Base-by-base conservation (phyloP, 306 rosid species). In the Cucurbita argyrosperma region DNA sequence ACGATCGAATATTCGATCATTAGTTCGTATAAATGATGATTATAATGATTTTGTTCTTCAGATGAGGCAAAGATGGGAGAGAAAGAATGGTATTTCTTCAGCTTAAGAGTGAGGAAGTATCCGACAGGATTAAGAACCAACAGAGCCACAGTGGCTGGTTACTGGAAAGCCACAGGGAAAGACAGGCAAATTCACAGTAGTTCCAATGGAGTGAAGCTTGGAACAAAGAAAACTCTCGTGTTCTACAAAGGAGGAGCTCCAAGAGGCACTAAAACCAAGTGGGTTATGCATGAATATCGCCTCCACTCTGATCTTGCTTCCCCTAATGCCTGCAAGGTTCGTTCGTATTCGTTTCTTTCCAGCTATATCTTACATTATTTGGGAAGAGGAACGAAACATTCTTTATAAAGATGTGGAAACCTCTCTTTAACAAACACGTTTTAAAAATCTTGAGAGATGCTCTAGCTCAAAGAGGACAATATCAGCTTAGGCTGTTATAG, bases 221-320 rank as follows among this genome's bases (percentile, higher is more conserved):
- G 79, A 52, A 76, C 47, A 1, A 64, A 64, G n/a, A 76, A 76
- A 61, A 74, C 71, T 0, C 58, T 74, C 9, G 77, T 74, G 0
- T 74, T 74, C 18, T 74, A 74, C 13, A 57, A 57, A 59, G 77
- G 77, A 10, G 67, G 71, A 23, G 77, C 77, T 2, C 77, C 71
- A 0, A 66, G 46, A 3, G 77, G 77, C 11, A 7, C 18, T 26
- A 59, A 74, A 49, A 74, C 77, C 46, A 59, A 47, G 61, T 74
- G 77, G 77, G 77, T 74, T n/a, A 45, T 74, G 71, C 77, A 74
- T 46, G 77, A 74, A 49, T 74, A 74, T 16, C 77, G 77, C 13
- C 46, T 59, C 15, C 77, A 74, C 46, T 61, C 67, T n/a, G 37
- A 55, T 58, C 43, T 58, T 67, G 7, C 69, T 59, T 53, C 16